Percentiles rank a stretch among this genome's conserved stretches.
These are phyloP conservation scores for Falciphora oryzae DNA, from an alignment of 2,329 filamentous ascomycete species.

Conservation along the genomic window DNA sequence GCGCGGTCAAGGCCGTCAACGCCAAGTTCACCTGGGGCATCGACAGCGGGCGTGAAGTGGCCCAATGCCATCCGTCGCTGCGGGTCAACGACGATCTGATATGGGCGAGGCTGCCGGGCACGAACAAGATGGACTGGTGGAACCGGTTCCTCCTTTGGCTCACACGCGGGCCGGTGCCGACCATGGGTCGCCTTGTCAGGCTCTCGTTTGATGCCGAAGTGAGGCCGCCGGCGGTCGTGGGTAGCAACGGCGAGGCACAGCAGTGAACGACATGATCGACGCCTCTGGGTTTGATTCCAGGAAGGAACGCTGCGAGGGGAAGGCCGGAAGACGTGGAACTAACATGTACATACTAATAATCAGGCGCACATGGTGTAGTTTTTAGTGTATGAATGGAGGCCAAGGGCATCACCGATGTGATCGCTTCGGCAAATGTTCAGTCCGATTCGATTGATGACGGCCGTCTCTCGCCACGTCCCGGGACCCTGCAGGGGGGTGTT, in stretches of 20 bases:
- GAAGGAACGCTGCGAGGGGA: too few species aligned
- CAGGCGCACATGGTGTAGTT: too few species aligned
- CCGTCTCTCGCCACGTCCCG: too few species aligned
- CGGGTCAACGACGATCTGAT: slow-evolving; percentile 1
- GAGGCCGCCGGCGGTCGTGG: neutral
- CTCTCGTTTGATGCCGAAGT: slow-evolving; percentile 3
- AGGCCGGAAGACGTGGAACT: too few species aligned
- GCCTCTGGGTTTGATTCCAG: too few species aligned
- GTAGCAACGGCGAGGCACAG: neutral
- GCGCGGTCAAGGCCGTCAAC: slow-evolving; percentile 5
- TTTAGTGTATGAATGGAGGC: too few species aligned
- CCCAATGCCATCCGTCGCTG: slow-evolving; percentile 4
- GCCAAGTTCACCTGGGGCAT: slow-evolving; percentile 9
- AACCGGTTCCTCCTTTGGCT: slow-evolving; percentile 10
- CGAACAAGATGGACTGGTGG: slow-evolving; percentile 8
- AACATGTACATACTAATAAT: too few species aligned
- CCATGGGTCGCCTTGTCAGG: slow-evolving; percentile 6
- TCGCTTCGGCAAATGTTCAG: too few species aligned
- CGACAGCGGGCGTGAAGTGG: slow-evolving; percentile 5
- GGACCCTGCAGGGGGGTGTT: too few species aligned
- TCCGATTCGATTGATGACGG: too few species aligned
- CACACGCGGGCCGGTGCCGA: slow-evolving; percentile 7
- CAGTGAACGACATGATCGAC: too few species aligned
- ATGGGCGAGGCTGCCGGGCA: slow-evolving; percentile 4
- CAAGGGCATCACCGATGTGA: too few species aligned